A percentile compares a stretch with the other conserved stretches of the same genome.
Conservation (phyloP, 2,329 filamentous ascomycete species). For the Epichloe baconii region DNA sequence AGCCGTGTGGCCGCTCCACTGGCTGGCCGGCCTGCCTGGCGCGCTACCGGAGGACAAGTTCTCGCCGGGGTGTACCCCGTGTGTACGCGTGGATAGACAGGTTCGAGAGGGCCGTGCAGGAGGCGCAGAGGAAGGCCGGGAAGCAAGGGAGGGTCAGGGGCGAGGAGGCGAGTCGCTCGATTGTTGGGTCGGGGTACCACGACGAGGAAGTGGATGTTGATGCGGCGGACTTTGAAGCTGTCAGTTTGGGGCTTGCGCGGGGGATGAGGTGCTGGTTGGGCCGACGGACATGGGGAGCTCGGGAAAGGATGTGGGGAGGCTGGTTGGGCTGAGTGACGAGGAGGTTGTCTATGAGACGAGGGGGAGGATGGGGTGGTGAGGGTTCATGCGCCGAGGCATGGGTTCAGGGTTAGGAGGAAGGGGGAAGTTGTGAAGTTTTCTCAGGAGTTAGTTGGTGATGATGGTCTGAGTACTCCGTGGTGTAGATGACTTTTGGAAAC, state of each 20-base stretch:
- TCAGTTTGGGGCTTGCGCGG: slow-evolving; percentile 35
- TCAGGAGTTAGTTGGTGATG: neutral
- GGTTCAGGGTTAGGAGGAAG: slow-evolving; percentile 34
- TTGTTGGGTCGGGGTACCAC: slow-evolving; percentile 32
- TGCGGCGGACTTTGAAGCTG: slow-evolving; percentile 31
- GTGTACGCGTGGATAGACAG: slow-evolving; percentile 51
- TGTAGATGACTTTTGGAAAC: neutral
- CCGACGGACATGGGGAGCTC: slow-evolving; percentile 48
- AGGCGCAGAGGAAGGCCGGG: slow-evolving; percentile 22
- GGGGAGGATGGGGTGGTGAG: slow-evolving; percentile 29
- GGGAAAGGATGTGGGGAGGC: slow-evolving; percentile 43
- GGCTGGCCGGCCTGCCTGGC: slow-evolving; percentile 43
- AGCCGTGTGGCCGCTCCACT: slow-evolving; percentile 54
- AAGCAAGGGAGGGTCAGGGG: slow-evolving; percentile 35
- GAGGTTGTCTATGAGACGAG: slow-evolving; percentile 46
- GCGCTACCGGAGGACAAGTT: slow-evolving; percentile 41
- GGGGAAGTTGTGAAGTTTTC: neutral
- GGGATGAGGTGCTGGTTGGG: slow-evolving; percentile 43
- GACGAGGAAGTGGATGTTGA: slow-evolving; percentile 33
- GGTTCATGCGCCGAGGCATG: slow-evolving; percentile 49
- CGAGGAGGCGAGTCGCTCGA: slow-evolving; percentile 35
- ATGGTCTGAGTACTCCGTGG: neutral
- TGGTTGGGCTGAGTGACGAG: slow-evolving; percentile 36
- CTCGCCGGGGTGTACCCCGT: slow-evolving; percentile 36
- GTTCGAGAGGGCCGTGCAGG: slow-evolving; percentile 37